Conservation (phyloP, 2,329 filamentous ascomycete genomes). For the Didymella keratinophila region DNA sequence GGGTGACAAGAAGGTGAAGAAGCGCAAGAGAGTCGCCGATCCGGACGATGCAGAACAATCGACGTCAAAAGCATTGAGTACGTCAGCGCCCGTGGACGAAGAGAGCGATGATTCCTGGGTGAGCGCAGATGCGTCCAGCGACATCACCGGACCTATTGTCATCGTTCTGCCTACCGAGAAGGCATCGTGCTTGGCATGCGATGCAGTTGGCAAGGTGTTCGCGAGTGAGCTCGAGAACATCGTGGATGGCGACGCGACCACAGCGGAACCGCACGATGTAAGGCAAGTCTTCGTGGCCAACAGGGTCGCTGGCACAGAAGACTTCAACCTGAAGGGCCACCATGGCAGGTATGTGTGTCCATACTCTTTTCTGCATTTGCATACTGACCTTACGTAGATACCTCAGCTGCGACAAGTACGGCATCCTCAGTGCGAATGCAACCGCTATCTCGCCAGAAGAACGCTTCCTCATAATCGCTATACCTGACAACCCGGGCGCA, state of each 20-base stretch:
- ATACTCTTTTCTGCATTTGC: not conserved
- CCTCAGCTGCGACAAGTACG: slow-evolving; percentile 84
- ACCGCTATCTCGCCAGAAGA: slow-evolving; percentile 87
- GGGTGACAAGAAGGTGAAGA: slow-evolving; percentile 94
- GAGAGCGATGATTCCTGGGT: slow-evolving; percentile 90
- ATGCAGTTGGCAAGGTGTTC: slow-evolving; percentile 87
- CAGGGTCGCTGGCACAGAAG: slow-evolving; percentile 80
- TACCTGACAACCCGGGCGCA: slow-evolving; percentile 70
- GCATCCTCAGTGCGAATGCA: slow-evolving; percentile 76
- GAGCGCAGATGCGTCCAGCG: slow-evolving; percentile 74
- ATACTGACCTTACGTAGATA: slow-evolving; percentile 64
- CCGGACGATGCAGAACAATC: slow-evolving; percentile 55
- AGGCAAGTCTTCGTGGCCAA: slow-evolving; percentile 95
- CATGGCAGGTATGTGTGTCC: slow-evolving; percentile 71
- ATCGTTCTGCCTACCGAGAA: slow-evolving; percentile 80
- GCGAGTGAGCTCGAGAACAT: slow-evolving; percentile 84
- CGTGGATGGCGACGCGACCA: slow-evolving; percentile 80
- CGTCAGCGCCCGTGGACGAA: slow-evolving; percentile 52
- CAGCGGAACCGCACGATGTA: slow-evolving; percentile 93
- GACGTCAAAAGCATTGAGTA: slow-evolving; percentile 46
- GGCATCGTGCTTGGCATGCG: slow-evolving; percentile 80
- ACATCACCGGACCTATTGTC: slow-evolving; percentile 83
- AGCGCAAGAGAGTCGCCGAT: slow-evolving; percentile 76
- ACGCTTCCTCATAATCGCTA: slow-evolving; percentile 73
- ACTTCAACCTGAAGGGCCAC: slow-evolving; percentile 85